Percentiles rank a stretch among this genome's conserved stretches.
These are phyloP conservation scores for Fusarium sp. DNA, from an alignment of 2,329 filamentous ascomycete species.

Conservation along the genomic window DNA sequence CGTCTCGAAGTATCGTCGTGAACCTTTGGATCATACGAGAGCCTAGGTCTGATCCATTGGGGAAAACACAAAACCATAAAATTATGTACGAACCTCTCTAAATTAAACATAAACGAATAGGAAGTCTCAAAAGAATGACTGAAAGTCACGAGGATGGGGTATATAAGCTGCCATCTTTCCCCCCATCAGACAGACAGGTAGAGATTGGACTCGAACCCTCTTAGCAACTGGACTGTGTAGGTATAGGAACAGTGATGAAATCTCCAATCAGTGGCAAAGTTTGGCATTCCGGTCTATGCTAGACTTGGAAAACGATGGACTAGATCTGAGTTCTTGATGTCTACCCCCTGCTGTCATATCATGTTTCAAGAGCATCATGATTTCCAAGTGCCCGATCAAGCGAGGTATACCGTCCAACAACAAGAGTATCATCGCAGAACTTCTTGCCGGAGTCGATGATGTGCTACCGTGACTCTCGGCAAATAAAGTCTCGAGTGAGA, in stretches of 20 bases:
- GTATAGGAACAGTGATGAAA: not conserved
- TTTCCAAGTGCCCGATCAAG: not conserved
- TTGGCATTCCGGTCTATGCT: not conserved
- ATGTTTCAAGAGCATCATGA: not conserved
- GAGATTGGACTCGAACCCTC: not conserved
- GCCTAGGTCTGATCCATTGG: fast-evolving
- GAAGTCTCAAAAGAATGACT: fast-evolving
- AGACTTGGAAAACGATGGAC: not conserved
- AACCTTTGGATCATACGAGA: not conserved
- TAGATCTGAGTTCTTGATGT: not conserved
- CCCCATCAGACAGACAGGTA: fast-evolving
- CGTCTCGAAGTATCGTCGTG: not conserved
- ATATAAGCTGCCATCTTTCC: not conserved
- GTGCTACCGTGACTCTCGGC: too few relatives aligned
- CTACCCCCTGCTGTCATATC: not conserved
- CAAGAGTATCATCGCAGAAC: too few relatives aligned
- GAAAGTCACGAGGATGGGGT: not conserved
- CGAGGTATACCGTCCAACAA: not conserved
- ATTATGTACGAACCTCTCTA: too few relatives aligned
- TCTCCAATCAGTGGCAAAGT: not conserved
- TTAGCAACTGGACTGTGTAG: not conserved
- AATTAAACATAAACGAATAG: not conserved
- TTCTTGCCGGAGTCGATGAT: not conserved
- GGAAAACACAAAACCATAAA: not conserved
- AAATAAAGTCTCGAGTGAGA: not conserved